Evolutionary conservation across 2,329 filamentous ascomycete genomes (phyloP).

Genomic region (Exophiala phaeomuriformis): DNA sequence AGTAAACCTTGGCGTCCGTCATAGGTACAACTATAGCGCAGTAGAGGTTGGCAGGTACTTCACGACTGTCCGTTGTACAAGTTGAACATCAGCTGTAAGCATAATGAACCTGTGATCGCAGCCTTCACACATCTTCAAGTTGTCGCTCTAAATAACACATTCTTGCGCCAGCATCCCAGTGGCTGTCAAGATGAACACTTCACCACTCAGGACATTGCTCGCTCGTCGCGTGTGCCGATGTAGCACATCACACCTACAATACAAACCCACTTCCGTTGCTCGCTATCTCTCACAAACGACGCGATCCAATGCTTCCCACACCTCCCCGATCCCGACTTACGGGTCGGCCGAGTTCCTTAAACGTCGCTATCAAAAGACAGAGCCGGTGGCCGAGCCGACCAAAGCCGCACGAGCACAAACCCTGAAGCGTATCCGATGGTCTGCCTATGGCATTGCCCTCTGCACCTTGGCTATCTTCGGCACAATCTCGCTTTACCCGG

Average conservation of each 20-base stretch:
- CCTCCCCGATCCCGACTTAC: constrained; percentile 11
- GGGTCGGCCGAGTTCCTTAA: constrained; percentile 22
- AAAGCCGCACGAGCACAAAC: constrained; percentile 20
- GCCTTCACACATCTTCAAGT: no score
- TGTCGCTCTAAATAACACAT: no score
- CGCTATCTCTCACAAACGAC: constrained; percentile 15
- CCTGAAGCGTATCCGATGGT: constrained; percentile 20
- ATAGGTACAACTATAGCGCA: no score
- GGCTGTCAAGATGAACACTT: constrained; percentile 9
- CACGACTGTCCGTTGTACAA: no score
- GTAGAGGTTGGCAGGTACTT: no score
- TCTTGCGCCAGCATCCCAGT: no score
- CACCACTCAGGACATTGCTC: constrained; percentile 18
- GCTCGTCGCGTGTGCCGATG: constrained; percentile 18
- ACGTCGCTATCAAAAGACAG: constrained; percentile 19
- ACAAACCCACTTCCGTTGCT: background rate
- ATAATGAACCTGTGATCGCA: no score
- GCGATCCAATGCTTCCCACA: constrained; percentile 6
- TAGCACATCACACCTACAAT: constrained; percentile 2
- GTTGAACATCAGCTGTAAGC: no score
- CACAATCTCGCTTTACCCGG: constrained; percentile 29
- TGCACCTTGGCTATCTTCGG: constrained; percentile 38
- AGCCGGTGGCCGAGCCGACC: background rate
- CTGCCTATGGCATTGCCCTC: constrained; percentile 32
- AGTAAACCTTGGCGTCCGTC: no score